These are phyloP conservation scores for Coniochaeta hoffmannii DNA, from an alignment of 2,329 filamentous ascomycete species.

Conservation along the genomic window DNA sequence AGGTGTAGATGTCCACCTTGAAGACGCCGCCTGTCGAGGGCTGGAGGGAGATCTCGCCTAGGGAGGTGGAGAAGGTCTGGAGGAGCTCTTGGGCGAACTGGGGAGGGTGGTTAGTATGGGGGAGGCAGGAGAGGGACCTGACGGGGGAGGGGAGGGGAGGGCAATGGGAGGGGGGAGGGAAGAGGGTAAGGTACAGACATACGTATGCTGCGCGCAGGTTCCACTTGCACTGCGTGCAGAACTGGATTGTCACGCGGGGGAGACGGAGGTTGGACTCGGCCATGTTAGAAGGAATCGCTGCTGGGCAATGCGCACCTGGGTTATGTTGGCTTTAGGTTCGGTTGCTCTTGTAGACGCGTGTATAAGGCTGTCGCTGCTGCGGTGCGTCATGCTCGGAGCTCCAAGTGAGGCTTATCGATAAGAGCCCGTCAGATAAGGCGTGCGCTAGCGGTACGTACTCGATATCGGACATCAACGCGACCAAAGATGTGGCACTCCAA, in stretches of 20 bases:
- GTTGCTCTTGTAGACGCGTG: background rate
- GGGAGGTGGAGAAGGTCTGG: constrained; percentile 76
- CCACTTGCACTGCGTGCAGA: constrained; percentile 93
- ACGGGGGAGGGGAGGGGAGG: no score
- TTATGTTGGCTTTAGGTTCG: background rate
- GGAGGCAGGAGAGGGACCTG: constrained; percentile 2
- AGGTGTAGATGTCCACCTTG: constrained; percentile 55
- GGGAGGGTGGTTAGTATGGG: no score
- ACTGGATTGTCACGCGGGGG: constrained; percentile 79
- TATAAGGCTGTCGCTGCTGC: no score
- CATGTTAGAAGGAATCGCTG: background rate
- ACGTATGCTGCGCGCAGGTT: constrained; percentile 82
- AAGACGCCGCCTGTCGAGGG: constrained; percentile 83
- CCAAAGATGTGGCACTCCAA: no score
- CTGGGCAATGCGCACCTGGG: no score
- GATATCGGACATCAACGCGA: no score
- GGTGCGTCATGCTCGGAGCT: background rate
- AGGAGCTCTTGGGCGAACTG: constrained; percentile 93
- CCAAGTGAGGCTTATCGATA: no score
- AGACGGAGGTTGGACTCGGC: constrained; percentile 28
- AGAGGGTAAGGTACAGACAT: constrained; percentile 23
- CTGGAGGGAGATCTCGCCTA: constrained; percentile 83
- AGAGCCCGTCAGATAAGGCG: no score
- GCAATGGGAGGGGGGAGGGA: background rate
- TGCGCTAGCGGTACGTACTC: no score